Percentiles rank a stretch among this genome's conserved stretches.
Evolutionary conservation across 345 rosid genomes (phyloP).

Genomic region (Populus pruinosa): DNA sequence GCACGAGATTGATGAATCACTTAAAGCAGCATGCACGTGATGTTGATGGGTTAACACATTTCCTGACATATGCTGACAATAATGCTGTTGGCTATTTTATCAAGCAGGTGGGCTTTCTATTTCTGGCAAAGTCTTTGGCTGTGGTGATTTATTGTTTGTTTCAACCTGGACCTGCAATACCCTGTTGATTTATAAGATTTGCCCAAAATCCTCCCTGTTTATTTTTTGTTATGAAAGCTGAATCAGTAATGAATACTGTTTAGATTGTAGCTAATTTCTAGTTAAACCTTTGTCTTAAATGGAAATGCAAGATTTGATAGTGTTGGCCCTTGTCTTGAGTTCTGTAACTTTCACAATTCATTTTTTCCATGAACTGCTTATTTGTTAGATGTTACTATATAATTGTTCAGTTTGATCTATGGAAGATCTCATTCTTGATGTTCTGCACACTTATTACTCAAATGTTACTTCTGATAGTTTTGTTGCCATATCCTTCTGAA

Average conservation of each 20-base stretch:
- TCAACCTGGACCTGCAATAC: neutral
- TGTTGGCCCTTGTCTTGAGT: neutral
- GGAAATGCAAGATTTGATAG: neutral
- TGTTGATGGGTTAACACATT: slow-evolving; percentile 93
- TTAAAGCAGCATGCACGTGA: slow-evolving; percentile 95
- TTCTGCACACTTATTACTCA: neutral
- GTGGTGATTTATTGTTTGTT: slow-evolving; percentile 5
- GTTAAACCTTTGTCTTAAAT: neutral
- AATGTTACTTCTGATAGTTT: neutral
- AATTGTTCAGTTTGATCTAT: slow-evolving; percentile 7
- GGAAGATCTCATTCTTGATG: neutral
- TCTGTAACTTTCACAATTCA: neutral
- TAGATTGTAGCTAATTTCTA: neutral
- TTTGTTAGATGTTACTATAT: neutral
- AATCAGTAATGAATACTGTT: neutral
- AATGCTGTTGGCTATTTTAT: slow-evolving; percentile 98
- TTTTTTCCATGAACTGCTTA: neutral
- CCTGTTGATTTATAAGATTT: neutral
- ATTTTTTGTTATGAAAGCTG: neutral
- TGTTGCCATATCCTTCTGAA: neutral
- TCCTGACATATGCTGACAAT: slow-evolving; percentile 95
- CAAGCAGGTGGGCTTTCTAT: slow-evolving; percentile 62
- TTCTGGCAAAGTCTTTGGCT: slow-evolving; percentile 2
- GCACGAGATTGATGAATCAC: slow-evolving; percentile 99
- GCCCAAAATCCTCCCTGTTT: neutral